Base-by-base conservation (phyloP, 306 rosid genomes). In the Sphenostylis stenocarpa region DNA sequence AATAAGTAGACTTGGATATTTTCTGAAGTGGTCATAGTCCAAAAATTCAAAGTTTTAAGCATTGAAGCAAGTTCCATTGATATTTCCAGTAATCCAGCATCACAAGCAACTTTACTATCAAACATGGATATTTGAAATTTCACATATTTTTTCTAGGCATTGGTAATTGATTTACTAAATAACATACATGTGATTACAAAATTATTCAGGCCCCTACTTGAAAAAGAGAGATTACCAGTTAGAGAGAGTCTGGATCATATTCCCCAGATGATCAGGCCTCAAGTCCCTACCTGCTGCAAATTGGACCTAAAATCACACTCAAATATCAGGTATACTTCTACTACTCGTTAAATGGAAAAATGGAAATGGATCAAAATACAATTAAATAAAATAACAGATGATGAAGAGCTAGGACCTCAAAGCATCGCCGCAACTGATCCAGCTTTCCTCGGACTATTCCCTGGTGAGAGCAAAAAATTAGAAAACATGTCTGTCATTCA, bases 271-370 rank as follows among this genome's bases (percentile, higher is more conserved):
- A 55, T 85, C 97, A 58, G 97, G 99, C 85, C 94, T 91, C 77
- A 86, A 88, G 84, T 95, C 99, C 82, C 99, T 95, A 71, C 99
- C 97, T 1, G 97, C 97, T 69, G 97, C 97, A 89, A 95, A 92
- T 79, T 95, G 99, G 79, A 95, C 97, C 99, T 92, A 84, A 85
- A 81, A 77, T 65, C 76, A 75, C 76, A 76, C 26, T 34, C 47
- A 80, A 56, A 57, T 38, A 52, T 75, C 77, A 83, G 78, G 45
- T 63, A 56, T 33, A 56, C 43, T 72, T 53, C 69, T 15, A 31
- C 26, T 43, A 56, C 26, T 45, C 65, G 53, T 56, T n/a, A n/a
- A 29, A 62, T 20, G 12, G 9, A 75, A 33, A 73, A 10, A 16
- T 1, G 3, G 14, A 73, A 55, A 78, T 10, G 28, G 39, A 45